phyloP scores from a whole-genome alignment of 768 basidiomycete genomes.

The Lepiota venenata region DNA sequence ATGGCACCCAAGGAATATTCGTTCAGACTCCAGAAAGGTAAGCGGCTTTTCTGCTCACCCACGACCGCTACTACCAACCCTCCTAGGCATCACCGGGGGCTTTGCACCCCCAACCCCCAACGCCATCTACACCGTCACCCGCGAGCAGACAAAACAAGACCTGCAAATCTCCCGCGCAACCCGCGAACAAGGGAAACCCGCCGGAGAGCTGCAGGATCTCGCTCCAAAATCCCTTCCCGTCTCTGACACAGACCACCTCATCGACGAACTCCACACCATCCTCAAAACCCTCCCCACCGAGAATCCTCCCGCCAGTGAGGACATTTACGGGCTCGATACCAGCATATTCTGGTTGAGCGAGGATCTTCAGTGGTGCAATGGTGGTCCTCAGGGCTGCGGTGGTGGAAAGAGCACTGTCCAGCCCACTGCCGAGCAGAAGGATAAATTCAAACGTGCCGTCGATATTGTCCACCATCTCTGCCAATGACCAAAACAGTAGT shows the following conservation, averaged over 20 bases:
- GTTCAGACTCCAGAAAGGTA: conserved; percentile 55
- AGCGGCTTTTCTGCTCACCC: neutral
- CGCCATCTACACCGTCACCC: conserved; percentile 51
- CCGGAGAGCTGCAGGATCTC: conserved; percentile 29
- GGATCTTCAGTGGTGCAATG: conserved; percentile 59
- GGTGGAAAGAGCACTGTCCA: conserved; percentile 45
- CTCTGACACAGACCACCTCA: conserved; percentile 32
- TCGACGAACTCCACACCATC: conserved; percentile 59
- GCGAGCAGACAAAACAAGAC: conserved; percentile 25
- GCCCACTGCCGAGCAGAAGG: conserved; percentile 58
- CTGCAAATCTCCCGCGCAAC: conserved; percentile 44
- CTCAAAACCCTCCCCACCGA: conserved; percentile 57
- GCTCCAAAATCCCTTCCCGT: conserved; percentile 38
- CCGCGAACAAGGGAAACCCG: conserved; percentile 46
- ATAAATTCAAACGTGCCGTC: conserved; percentile 67
- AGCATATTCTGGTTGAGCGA: conserved; percentile 60
- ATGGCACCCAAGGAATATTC: conserved; percentile 50
- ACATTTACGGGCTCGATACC: conserved; percentile 70
- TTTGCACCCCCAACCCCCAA: conserved; percentile 67
- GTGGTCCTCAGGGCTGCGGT: conserved; percentile 57
- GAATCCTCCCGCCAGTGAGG: conserved; percentile 55
- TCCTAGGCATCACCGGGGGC: conserved; percentile 72
- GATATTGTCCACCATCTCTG: conserved; percentile 58
- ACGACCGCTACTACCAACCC: neutral
- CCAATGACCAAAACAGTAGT: neutral